phyloP scores from a whole-genome alignment of 768 basidiomycete genomes.

The Pulveroboletus sp. region DNA sequence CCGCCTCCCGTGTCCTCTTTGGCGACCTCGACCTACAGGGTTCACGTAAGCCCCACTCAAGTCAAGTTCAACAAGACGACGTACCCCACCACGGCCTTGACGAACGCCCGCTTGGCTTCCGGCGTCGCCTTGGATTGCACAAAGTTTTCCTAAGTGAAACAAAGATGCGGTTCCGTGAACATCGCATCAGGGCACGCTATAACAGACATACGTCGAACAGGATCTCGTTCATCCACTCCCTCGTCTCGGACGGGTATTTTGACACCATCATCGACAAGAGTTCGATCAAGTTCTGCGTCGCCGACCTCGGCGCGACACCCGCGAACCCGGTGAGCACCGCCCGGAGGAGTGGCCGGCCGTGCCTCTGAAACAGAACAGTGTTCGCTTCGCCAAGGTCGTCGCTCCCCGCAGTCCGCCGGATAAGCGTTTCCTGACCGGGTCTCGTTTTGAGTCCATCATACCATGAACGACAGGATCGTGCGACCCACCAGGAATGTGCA shows the following conservation, averaged over 20 bases:
- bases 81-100: conserved; percentile 67
- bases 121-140: conserved; percentile 64
- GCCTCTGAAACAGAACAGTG: conserved; percentile 44
- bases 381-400: conserved; percentile 58
- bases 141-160: conserved; percentile 57
- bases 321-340: conserved; percentile 80
- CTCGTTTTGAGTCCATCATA: too few relatives aligned
- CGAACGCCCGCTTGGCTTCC: conserved; percentile 76
- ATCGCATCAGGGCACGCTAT: background rate
- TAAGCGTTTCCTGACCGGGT: conserved; percentile 58
- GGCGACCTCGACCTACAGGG: conserved; percentile 59
- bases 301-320: conserved; percentile 77
- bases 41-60: background rate
- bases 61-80: conserved; percentile 14
- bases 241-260: conserved; percentile 50
- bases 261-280: conserved; percentile 65
- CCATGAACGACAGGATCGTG: background rate
- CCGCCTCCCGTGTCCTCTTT: conserved; percentile 74
- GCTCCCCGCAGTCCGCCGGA: conserved; percentile 59
- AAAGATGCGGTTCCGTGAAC: too few relatives aligned
- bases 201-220: conserved; percentile 37
- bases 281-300: conserved; percentile 80
- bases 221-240: conserved; percentile 70
- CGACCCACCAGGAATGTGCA: conserved; percentile 74
- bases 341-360: conserved; percentile 66